A percentile compares a stretch with the other conserved stretches of the same genome.
These are phyloP conservation scores for Citrus sp. DNA, from an alignment of 345 rosid genomes.

Conservation along the genomic window DNA sequence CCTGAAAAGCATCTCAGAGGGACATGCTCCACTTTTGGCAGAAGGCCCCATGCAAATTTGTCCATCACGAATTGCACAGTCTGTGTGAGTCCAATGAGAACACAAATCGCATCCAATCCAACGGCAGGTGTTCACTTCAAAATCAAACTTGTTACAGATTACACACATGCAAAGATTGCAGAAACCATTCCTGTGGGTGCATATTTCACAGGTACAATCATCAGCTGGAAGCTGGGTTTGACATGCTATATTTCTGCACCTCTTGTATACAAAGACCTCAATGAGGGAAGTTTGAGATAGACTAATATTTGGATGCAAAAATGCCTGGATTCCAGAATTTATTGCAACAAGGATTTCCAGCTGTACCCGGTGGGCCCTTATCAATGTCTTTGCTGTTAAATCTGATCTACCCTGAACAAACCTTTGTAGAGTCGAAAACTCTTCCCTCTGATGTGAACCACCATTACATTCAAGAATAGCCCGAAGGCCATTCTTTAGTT, in stretches of 20 bases:
- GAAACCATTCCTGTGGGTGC: slow-evolving; percentile 81
- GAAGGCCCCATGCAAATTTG: slow-evolving; percentile 79
- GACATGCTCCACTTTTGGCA: slow-evolving; percentile 60
- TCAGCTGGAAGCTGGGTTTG: slow-evolving; percentile 90
- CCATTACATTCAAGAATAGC: slow-evolving; percentile 81
- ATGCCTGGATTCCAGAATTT: slow-evolving; percentile 88
- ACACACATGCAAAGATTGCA: slow-evolving; percentile 98
- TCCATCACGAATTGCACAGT: slow-evolving; percentile 90
- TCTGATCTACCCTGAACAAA: slow-evolving; percentile 76
- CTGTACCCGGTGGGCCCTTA: slow-evolving; percentile 77
- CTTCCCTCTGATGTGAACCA: slow-evolving; percentile 80
- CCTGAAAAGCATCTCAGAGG: slow-evolving; percentile 80
- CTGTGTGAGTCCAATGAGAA: slow-evolving; percentile 98
- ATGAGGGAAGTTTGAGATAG: slow-evolving; percentile 80
- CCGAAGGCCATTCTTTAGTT: slow-evolving; percentile 73
- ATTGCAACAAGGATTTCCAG: slow-evolving; percentile 89
- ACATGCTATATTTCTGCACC: slow-evolving; percentile 93
- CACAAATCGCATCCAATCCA: slow-evolving; percentile 99
- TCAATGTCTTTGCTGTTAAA: slow-evolving; percentile 72
- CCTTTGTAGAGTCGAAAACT: slow-evolving; percentile 74
- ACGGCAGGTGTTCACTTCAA: slow-evolving; percentile 92
- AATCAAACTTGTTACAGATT: slow-evolving; percentile 93
- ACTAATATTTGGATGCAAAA: slow-evolving; percentile 81
- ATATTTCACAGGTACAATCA: slow-evolving; percentile 80
- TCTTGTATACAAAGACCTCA: slow-evolving; percentile 81